These are phyloP conservation scores for Arthroderma uncinatum DNA, from an alignment of 2,329 filamentous ascomycete genomes.

Conservation along the genomic window DNA sequence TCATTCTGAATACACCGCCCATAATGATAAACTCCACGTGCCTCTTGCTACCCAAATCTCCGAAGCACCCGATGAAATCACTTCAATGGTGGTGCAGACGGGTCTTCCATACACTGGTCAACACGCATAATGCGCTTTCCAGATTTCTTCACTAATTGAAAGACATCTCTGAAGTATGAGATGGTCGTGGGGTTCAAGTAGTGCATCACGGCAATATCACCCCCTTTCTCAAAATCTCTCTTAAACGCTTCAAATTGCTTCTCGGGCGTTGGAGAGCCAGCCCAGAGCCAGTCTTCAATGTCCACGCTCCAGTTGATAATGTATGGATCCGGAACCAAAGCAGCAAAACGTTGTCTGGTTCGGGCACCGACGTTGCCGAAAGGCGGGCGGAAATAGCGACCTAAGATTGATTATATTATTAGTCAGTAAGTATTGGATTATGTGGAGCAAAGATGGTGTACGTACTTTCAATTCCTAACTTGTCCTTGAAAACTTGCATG, in stretches of 20 bases:
- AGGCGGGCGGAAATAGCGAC: conserved; percentile 55
- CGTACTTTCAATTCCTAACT: conserved; percentile 28
- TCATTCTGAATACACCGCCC: not conserved
- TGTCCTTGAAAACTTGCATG: conserved; percentile 23
- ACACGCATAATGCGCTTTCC: conserved; percentile 56
- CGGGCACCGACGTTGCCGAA: conserved; percentile 58
- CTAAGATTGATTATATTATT: conserved; percentile 19
- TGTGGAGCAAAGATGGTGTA: not conserved
- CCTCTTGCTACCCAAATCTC: not conserved
- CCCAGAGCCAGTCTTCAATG: conserved; percentile 62
- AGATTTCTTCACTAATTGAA: conserved; percentile 50
- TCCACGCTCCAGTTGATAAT: conserved; percentile 60
- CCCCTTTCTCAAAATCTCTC: conserved; percentile 51
- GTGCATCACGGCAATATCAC: conserved; percentile 57
- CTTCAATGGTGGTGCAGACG: conserved; percentile 40
- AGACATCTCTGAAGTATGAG: conserved; percentile 52
- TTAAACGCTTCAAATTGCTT: conserved; percentile 57
- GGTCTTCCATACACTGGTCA: conserved; percentile 56
- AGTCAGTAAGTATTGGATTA: not conserved
- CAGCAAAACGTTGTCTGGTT: conserved; percentile 52
- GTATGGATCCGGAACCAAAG: conserved; percentile 41
- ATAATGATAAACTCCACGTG: not conserved
- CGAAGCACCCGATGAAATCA: not conserved
- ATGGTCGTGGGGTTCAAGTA: conserved; percentile 57
- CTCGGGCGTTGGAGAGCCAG: conserved; percentile 49